Base-by-base conservation (phyloP, 345 rosid genomes). In the Pugionium dolabratum region DNA sequence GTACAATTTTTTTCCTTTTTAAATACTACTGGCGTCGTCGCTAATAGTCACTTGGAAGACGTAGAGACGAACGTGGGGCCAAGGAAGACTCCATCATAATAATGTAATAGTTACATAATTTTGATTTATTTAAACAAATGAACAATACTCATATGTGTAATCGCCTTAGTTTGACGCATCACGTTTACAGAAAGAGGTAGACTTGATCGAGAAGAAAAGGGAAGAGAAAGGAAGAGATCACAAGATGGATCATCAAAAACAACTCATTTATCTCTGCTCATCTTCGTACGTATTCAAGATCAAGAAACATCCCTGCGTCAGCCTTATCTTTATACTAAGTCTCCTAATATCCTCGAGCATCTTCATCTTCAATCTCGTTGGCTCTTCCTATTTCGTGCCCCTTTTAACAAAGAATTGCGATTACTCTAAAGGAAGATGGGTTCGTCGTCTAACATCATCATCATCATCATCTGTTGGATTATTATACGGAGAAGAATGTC, bases 361-460 rank as follows among this genome's bases (percentile, higher is more conserved):
- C 57, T 31, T 79, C 4, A 26, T 78, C 37, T 6, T 79, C 45
- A 52, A 68, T 63, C 79, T 70, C 2, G 26, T 59, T 0, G 54
- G 48, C 54, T 70, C 69, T 45, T 70, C 71, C 10, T 46, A 51
- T n/a, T 65, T 53, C 5, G 61, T 42, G 36, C 42, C 66, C 0
- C 35, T 71, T 47, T 62, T 75, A 28, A 40, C 32, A 29, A 35
- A 54, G 10, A 62, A 44, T 26, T 87, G 97, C 41, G 88, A 87
- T 70, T 93, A 82, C 69, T 79, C 83, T 2, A 39, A 62, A 18
- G 98, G 98, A 7, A 77, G 64, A 62, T 90, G 96, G 98, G 85
- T 88, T 44, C 75, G 76, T 40, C 66, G 82, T n/a, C n/a, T n/a
- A 84, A 28, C 68, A 75, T 31, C 73, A 33, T 30, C 60, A 45